These are phyloP conservation scores for Colletotrichum lentis DNA, from an alignment of 2,329 filamentous ascomycete species.

Conservation along the genomic window DNA sequence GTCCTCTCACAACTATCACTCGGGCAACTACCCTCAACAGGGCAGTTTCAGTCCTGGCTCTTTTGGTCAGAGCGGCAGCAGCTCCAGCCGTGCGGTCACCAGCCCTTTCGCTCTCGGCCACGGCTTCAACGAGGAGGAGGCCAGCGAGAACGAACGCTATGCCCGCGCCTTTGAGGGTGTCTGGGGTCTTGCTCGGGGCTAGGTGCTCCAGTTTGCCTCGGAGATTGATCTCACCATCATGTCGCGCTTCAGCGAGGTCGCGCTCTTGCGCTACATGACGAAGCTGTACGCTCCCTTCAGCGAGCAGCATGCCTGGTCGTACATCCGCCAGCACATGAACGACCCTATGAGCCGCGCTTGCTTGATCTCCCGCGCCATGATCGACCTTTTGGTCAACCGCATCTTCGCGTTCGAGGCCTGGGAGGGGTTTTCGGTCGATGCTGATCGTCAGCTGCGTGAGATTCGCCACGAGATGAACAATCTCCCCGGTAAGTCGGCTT, in stretches of 20 bases:
- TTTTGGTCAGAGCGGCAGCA: constrained; percentile 20
- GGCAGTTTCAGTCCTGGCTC: constrained; percentile 13
- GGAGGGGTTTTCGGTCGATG: constrained; percentile 49
- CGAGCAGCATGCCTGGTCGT: constrained; percentile 51
- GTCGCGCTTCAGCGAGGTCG: constrained; percentile 21
- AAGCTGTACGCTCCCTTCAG: constrained; percentile 42
- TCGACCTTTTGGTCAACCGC: constrained; percentile 54
- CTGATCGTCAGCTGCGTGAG: constrained; percentile 48
- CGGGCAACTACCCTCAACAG: constrained; percentile 11
- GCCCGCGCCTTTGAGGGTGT: constrained; percentile 35
- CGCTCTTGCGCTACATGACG: constrained; percentile 35
- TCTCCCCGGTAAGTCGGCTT: constrained; percentile 45
- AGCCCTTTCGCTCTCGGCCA: constrained; percentile 6
- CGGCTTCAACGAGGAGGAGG: constrained; percentile 16
- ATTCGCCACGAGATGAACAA: constrained; percentile 48
- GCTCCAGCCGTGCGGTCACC: constrained; percentile 10
- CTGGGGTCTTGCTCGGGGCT: constrained; percentile 37
- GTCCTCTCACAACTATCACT: constrained; percentile 20
- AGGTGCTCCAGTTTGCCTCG: constrained; percentile 35
- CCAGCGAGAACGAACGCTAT: constrained; percentile 34
- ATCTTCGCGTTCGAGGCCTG: constrained; percentile 53
- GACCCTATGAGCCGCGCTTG: constrained; percentile 53
- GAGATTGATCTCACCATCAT: constrained; percentile 21
- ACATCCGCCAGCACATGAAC: constrained; percentile 52
- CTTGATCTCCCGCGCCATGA: constrained; percentile 53